Evolutionary conservation across 176 grass and related monocot genomes (phyloP).

Genomic region (Cenchrus americanus): DNA sequence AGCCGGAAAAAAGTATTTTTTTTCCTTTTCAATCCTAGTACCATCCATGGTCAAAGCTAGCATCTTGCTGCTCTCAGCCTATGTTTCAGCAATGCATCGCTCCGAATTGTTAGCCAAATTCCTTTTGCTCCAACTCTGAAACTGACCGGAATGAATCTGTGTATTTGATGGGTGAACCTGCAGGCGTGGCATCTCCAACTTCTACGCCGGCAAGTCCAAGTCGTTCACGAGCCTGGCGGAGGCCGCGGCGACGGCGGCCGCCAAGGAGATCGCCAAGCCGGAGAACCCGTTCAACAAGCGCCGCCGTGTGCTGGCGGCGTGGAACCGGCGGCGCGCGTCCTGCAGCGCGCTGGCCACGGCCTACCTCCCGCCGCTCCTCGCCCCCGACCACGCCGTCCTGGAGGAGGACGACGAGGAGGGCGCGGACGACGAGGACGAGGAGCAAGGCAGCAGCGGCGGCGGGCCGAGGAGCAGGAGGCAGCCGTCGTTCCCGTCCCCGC

Average conservation of each 20-base stretch:
- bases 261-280: constrained; percentile 77
- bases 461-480: constrained; percentile 1
- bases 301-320: constrained; percentile 57
- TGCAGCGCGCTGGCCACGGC: constrained; percentile 66
- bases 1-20: background rate
- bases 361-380: constrained; percentile 57
- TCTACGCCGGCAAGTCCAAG: constrained; percentile 87
- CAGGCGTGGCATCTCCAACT: constrained; percentile 79
- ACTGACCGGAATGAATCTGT: constrained; percentile 11
- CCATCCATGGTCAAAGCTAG: background rate
- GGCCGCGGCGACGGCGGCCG: constrained; percentile 49
- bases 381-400: constrained; percentile 43
- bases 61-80: background rate
- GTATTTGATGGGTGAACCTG: background rate
- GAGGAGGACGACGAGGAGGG: constrained; percentile 68
- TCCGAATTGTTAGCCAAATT: background rate
- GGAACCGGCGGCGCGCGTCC: constrained; percentile 58
- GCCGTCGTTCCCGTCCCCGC: constrained; percentile 45
- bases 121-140: background rate
- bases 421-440: constrained; percentile 36
- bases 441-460: background rate
- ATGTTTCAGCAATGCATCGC: background rate
- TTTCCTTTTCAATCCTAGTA: background rate
- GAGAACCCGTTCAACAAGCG: constrained; percentile 96
- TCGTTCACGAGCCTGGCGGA: constrained; percentile 75